Evolutionary conservation across 164 flowering plant genomes (phyloP), one percentile per base, ranked within the genome.

Genomic region (Santalum album): DNA sequence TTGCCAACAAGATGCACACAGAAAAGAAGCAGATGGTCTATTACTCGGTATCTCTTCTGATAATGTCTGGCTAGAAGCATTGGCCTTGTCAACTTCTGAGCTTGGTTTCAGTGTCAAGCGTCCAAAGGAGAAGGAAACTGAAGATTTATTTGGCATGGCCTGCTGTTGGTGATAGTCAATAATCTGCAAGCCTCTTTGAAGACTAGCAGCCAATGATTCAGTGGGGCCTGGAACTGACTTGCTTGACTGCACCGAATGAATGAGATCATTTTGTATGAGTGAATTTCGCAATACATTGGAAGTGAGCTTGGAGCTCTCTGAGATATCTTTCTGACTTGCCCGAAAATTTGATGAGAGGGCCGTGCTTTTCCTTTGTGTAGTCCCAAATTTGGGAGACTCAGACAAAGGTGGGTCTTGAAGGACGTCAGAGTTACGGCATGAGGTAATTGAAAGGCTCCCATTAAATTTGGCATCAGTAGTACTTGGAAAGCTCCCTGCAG

Each of bases 151-250:
- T 46, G 77, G 62, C 20, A 67, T 68, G 16, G 86, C 78, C 51
- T 63, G 79, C 65, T 56, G 60, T 62, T 90, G 89, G 60, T 94
- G 99, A 66, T 72, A 23, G 54, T 86, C 94, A 50, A 94, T 87
- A 36, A 94, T 84, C 73, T 86, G 75, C 62, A 87, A 65, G 42
- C 99, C 99, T 67, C 95, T 81, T 10, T 84, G 88, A 50, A 94
- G 90, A 63, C 99, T 90, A 40, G 90, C 87, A 46, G 95, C 97
- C 77, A 94, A 72, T 16, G 92, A 80, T 35, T 89, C 87, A 12
- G 99, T 71, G 12, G 90, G 81, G 22, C 86, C 77, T 19, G 78
- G 56, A 47, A 71, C 72, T 22, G 71, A 58, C 58, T 67, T 78
- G 77, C 84, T 85, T 61, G 91, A 78, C 17, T 63, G 73, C 65